Evolutionary conservation across 257 asterid genomes (phyloP).

Genomic region (Solanum stenotomum): DNA sequence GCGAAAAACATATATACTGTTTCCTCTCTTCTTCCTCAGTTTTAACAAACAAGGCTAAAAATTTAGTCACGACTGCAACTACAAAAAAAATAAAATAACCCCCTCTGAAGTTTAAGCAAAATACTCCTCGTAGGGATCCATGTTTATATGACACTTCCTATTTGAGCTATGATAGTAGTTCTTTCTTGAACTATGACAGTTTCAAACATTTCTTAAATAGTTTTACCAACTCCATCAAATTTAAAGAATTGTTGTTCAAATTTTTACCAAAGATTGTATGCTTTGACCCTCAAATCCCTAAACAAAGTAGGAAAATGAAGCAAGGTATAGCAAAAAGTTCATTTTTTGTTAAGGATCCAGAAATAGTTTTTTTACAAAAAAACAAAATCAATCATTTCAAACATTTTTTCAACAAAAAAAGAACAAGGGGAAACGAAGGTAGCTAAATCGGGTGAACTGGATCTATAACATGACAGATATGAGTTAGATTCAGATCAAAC

Average conservation of each 20-base stretch:
- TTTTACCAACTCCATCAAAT: background rate
- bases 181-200: background rate
- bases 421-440: background rate
- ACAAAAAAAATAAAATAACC: background rate
- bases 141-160: background rate
- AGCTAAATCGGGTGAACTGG: background rate
- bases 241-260: background rate
- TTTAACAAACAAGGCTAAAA: background rate
- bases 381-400: background rate
- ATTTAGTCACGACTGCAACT: background rate
- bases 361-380: background rate
- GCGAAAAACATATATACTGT: background rate
- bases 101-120: background rate
- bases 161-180: background rate
- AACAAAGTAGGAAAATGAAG: background rate
- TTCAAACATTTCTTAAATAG: background rate
- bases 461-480: background rate
- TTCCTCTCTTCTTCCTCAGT: background rate
- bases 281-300: background rate
- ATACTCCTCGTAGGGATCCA: background rate
- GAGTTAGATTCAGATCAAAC: background rate
- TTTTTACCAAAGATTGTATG: background rate
- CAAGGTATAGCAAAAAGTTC: background rate
- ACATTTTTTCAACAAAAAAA: background rate
- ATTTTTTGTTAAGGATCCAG: background rate